Evolutionary conservation across 768 basidiomycete genomes (phyloP), one percentile per base, ranked within the genome.

Genomic region (Lactifluus echinatus): DNA sequence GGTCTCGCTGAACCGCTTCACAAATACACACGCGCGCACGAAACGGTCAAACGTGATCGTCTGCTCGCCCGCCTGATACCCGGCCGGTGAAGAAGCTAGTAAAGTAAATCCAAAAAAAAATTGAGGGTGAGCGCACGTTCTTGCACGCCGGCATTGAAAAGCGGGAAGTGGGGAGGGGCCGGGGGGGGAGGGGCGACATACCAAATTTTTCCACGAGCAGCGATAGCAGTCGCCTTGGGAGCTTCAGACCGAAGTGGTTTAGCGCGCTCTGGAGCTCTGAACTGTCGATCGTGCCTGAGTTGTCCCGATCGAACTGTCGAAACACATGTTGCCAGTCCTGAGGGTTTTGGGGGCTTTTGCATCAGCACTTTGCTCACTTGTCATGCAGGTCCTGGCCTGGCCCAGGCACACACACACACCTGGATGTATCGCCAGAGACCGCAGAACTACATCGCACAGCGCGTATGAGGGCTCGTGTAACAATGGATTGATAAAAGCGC

Each of bases 1-100:
- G n/a, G 79, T 68, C 70, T 90, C 88, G 26, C 77, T 81, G 63
- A 89, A 74, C 67, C 87, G 84, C 72, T 85, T 89, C 58, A 89
- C 78, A 15, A 82, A 84, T 56, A 93, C 89, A 62, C 89, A 92
- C 23, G 86, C 87, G 53, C 89, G 81, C 23, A 92, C 83, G 74
- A 92, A 92, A 57, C 89, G 84, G 69, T 91, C 90, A 66, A 92
- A 92, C 3, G 83, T 78, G 72, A 92, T 89, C 0, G 87, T 87
- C 2, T 76, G 73, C n/a, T 66, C 12, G 15, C 39, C 68, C 4
- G 63, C 72, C 2, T 69, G 68, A 31, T 65, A 55, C 19, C 48
- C 50, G 6, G 59, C 48, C 6, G 61, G 45, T 6, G 67, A 68
- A 21, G 74, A 61, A 34, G 74, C 68, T 28, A 75, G 3, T 14